A percentile compares a stretch with the other conserved stretches of the same genome.
phyloP scores from a whole-genome alignment of 768 basidiomycete species.

The Galerina marginata region DNA sequence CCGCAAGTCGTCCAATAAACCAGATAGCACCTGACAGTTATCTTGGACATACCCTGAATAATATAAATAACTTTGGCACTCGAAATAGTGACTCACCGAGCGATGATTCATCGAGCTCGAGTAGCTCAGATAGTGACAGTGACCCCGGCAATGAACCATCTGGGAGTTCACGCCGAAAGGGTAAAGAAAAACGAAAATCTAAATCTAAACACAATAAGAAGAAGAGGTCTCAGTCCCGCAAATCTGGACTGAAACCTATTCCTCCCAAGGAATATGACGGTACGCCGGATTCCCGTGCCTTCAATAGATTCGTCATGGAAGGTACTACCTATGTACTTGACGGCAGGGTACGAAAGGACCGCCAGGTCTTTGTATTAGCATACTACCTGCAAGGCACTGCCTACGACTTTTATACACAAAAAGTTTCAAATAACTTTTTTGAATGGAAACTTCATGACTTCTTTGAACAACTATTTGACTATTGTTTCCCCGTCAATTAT shows the following conservation, averaged over 20 bases:
- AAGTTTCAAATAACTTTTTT: slow-evolving; percentile 29
- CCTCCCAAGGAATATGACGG: slow-evolving; percentile 27
- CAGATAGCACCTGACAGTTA: slow-evolving; percentile 13
- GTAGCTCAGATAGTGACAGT: background rate
- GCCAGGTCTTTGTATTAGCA: slow-evolving; percentile 22
- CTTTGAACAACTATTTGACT: slow-evolving; percentile 39
- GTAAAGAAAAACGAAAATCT: background rate
- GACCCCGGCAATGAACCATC: background rate
- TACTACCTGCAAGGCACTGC: slow-evolving; percentile 35
- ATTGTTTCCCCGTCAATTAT: slow-evolving; percentile 38
- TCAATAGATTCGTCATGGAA: slow-evolving; percentile 22
- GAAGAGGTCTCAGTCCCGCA: background rate
- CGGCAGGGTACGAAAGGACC: slow-evolving; percentile 9
- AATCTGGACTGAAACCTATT: slow-evolving; percentile 23
- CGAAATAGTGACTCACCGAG: background rate
- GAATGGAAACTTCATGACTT: slow-evolving; percentile 34
- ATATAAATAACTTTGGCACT: slow-evolving; percentile 2
- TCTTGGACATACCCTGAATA: slow-evolving; percentile 7
- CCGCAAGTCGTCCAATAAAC: slow-evolving; percentile 1
- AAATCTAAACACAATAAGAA: background rate
- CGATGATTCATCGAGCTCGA: background rate
- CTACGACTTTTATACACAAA: slow-evolving; percentile 35
- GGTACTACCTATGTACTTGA: slow-evolving; percentile 23
- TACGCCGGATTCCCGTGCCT: slow-evolving; percentile 12
- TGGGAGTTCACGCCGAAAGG: background rate